Conservation (phyloP, 805 yeast genomes). For the Sugiyamaella marilandica region DNA sequence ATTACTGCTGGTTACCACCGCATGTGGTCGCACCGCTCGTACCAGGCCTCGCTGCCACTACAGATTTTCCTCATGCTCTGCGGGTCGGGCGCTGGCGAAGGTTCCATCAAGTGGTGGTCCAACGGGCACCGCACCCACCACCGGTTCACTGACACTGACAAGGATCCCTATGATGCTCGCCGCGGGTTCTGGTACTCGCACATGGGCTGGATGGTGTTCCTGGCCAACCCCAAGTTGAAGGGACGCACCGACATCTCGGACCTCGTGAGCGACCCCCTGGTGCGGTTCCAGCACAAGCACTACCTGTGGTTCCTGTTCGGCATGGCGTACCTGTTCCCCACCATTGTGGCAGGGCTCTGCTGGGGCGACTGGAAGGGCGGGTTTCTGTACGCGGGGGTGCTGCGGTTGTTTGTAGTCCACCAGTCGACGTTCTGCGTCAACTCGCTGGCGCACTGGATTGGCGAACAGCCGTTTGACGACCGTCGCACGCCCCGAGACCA, state of each 20-base stretch:
- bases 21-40: slow-evolving; percentile 61
- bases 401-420: slow-evolving; percentile 68
- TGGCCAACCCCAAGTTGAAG: slow-evolving; percentile 61
- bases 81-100: slow-evolving; percentile 72
- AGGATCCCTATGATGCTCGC: slow-evolving; percentile 82
- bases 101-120: slow-evolving; percentile 75
- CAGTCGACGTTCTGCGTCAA: slow-evolving; percentile 75
- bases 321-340: slow-evolving; percentile 59
- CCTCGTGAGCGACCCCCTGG: slow-evolving; percentile 52
- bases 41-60: slow-evolving; percentile 43
- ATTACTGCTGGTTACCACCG: slow-evolving; percentile 84
- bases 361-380: slow-evolving; percentile 81
- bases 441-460: slow-evolving; percentile 76
- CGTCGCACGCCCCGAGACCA: slow-evolving; percentile 70
- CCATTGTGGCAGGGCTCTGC: slow-evolving; percentile 54
- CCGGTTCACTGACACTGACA: slow-evolving; percentile 79
- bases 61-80: slow-evolving; percentile 50
- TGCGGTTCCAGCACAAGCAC: slow-evolving; percentile 67
- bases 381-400: slow-evolving; percentile 68
- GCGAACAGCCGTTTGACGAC: slow-evolving; percentile 69
- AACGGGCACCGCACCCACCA: slow-evolving; percentile 86
- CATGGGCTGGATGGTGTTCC: slow-evolving; percentile 79
- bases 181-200: slow-evolving; percentile 80
- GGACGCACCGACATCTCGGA: slow-evolving; percentile 63
- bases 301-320: slow-evolving; percentile 51